Evolutionary conservation across 2,329 filamentous ascomycete genomes (phyloP).

Genomic region (Paecilomyces niveus): DNA sequence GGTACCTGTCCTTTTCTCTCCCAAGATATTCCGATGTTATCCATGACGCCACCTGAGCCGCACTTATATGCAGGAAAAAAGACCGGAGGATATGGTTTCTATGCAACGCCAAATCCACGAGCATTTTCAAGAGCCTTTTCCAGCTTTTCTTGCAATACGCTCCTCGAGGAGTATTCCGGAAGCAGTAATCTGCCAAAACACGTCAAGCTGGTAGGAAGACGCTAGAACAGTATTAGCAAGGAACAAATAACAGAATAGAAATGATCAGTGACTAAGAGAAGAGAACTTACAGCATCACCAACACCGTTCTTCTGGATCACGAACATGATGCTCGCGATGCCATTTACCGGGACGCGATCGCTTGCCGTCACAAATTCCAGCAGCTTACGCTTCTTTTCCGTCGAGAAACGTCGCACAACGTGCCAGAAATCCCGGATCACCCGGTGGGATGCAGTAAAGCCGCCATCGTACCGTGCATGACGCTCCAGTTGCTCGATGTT

Average conservation of each 20-base stretch:
- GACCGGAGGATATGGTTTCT: background rate
- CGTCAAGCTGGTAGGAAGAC: constrained; percentile 79
- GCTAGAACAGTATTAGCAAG: constrained; percentile 16
- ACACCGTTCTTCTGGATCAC: constrained; percentile 71
- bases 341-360: constrained; percentile 82
- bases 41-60: background rate
- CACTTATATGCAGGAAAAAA: background rate
- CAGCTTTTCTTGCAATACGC: constrained; percentile 66
- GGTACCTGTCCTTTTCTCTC: background rate
- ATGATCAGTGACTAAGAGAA: background rate
- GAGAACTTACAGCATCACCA: constrained; percentile 42
- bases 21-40: background rate
- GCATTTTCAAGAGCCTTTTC: constrained; percentile 82
- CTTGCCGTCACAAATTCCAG: constrained; percentile 94
- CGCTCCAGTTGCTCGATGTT: constrained; percentile 66
- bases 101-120: constrained; percentile 77
- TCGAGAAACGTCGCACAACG: constrained; percentile 58
- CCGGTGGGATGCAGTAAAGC: constrained; percentile 63
- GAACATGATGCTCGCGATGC: constrained; percentile 75
- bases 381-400: constrained; percentile 64
- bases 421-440: constrained; percentile 78
- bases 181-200: constrained; percentile 86
- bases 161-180: constrained; percentile 69
- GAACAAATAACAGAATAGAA: constrained; percentile 4
- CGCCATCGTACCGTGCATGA: constrained; percentile 68